Conservation (phyloP, 106 monocot species). For the Dendrobium catenatum region DNA sequence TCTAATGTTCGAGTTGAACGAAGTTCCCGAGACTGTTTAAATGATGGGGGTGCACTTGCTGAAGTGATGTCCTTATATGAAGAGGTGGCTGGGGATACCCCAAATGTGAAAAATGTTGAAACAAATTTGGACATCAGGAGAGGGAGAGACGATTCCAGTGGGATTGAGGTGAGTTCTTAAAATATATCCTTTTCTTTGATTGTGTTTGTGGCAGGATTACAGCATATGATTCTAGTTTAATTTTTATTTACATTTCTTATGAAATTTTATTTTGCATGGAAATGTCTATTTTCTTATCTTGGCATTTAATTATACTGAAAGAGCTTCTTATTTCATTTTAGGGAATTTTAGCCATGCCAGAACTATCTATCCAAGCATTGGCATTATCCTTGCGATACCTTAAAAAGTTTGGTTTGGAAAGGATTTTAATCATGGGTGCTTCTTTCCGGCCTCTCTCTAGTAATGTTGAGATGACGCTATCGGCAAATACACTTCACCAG, state of each 20-base stretch:
- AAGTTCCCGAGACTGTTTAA: slow-evolving; percentile 46
- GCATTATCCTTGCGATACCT: slow-evolving; percentile 73
- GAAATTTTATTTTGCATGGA: neutral
- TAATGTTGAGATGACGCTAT: slow-evolving; percentile 61
- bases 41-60: slow-evolving; percentile 72
- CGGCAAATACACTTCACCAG: slow-evolving; percentile 86
- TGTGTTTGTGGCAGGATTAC: neutral
- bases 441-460: slow-evolving; percentile 70
- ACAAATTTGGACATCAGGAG: slow-evolving; percentile 9
- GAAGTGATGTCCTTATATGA: slow-evolving; percentile 82
- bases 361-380: slow-evolving; percentile 77
- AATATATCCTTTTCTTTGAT: neutral
- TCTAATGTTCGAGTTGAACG: slow-evolving; percentile 76
- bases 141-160: slow-evolving; percentile 27
- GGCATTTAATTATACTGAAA: neutral
- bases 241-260: neutral
- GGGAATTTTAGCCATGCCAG: slow-evolving; percentile 82
- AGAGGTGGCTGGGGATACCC: slow-evolving; percentile 21
- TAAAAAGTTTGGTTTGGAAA: slow-evolving; percentile 88
- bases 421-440: slow-evolving; percentile 62
- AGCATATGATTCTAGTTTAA: neutral
- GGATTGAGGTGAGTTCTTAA: slow-evolving; percentile 52
- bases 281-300: neutral
- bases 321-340: slow-evolving; percentile 16
- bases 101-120: slow-evolving; percentile 10